Evolutionary conservation across 78 protist species (phyloP).

Genomic region (Neovahlkampfia damariscottae): DNA sequence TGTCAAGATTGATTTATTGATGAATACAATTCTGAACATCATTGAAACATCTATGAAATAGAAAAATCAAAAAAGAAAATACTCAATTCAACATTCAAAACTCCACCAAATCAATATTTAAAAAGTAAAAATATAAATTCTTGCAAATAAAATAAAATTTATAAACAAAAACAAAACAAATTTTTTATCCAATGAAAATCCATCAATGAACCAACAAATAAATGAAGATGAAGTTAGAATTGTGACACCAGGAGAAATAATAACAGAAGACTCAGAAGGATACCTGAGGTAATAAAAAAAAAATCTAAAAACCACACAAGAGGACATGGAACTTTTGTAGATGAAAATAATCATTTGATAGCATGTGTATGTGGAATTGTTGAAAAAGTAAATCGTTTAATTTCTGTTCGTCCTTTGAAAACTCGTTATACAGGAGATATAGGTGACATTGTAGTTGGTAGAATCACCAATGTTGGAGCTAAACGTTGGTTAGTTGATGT

Average conservation of each 20-base stretch:
- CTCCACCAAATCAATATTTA: too few relatives aligned
- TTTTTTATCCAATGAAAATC: background rate
- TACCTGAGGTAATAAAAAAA: background rate
- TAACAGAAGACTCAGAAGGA: background rate
- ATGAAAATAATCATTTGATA: background rate
- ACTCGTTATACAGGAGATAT: conserved; percentile 58
- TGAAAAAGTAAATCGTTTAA: conserved; percentile 52
- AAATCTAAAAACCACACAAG: background rate
- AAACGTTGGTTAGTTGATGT: conserved; percentile 69
- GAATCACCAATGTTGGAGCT: conserved; percentile 41
- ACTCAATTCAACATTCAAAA: too few relatives aligned
- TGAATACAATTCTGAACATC: background rate
- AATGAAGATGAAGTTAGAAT: background rate
- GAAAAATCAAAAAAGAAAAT: too few relatives aligned
- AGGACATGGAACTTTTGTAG: conserved; percentile 22
- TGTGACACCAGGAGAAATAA: conserved; percentile 2
- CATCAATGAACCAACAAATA: background rate
- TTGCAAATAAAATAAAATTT: too few relatives aligned
- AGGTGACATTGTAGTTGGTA: conserved; percentile 79
- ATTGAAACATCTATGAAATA: background rate
- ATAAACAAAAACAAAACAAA: background rate
- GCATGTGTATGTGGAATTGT: conserved; percentile 63
- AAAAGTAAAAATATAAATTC: too few relatives aligned
- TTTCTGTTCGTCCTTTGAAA: conserved; percentile 47
- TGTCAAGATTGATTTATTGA: too few relatives aligned